Evolutionary conservation across 225 moss, liverwort and hornwort species (phyloP).

Genomic region (Ulota crispa): DNA sequence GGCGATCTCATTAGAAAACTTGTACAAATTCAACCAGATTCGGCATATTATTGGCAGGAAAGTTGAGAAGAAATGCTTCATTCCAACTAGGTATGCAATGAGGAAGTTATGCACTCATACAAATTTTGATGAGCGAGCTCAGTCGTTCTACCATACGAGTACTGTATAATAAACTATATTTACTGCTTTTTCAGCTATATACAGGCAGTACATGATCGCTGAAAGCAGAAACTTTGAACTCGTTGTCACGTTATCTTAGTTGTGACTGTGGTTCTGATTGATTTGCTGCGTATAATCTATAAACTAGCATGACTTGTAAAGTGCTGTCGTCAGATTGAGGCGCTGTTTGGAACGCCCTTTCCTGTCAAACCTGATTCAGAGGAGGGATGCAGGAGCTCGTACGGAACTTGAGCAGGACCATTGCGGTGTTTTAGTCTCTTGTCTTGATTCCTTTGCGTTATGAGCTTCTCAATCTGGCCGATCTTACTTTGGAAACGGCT

Average conservation of each 20-base stretch:
- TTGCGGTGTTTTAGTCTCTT: constrained; percentile 50
- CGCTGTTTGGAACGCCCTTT: constrained; percentile 54
- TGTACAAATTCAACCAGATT: constrained; percentile 18
- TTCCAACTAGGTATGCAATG: constrained; percentile 17
- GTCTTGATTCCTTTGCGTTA: constrained; percentile 52
- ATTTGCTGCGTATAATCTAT: not conserved
- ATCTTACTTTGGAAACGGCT: constrained; percentile 45
- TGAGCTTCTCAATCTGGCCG: constrained; percentile 45
- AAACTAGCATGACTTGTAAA: constrained; percentile 14
- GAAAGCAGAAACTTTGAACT: not conserved
- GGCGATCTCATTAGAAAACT: not conserved
- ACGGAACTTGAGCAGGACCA: constrained; percentile 63
- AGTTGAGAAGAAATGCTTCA: not conserved
- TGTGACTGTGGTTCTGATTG: constrained; percentile 3
- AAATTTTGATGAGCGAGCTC: constrained; percentile 17
- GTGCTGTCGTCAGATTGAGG: constrained; percentile 53
- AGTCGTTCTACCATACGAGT: not conserved
- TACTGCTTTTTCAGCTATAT: constrained; percentile 7
- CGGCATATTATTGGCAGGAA: not conserved
- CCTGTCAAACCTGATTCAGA: constrained; percentile 68
- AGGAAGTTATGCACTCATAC: constrained; percentile 4
- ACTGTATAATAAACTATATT: not conserved
- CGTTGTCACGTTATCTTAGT: not conserved
- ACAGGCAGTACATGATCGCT: not conserved
- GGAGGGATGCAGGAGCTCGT: constrained; percentile 60